Evolutionary conservation across 192 early-diverging fungal species (phyloP), one percentile per base, ranked within the genome.

Genomic region (Linnemannia hyalina): DNA sequence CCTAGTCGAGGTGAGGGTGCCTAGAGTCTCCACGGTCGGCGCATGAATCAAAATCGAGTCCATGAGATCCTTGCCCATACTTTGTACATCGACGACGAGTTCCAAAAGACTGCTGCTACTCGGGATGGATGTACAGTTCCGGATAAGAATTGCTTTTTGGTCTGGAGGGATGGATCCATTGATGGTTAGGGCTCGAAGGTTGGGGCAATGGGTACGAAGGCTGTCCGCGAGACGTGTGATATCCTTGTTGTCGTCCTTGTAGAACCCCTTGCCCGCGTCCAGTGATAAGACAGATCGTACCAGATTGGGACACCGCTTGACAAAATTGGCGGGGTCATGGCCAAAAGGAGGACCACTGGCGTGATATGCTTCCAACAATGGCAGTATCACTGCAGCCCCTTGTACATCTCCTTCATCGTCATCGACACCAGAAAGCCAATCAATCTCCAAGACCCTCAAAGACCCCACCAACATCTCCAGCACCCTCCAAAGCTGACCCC

Each of bases 381-480:
- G 29, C 6, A 65, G 60, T 4, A 35, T 26, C 29, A 15, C 5
- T 18, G 18, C 5, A 16, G 38, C 18, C 8, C 7, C 10, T 10
- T 73, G 71, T 13, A 29, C 44, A 26, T 26, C 42, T n/a, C 44
- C 44, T 5, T 6, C 20, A 49, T 23, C 29, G 76, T 44, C 76
- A 46, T 77, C 65, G 68, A 70, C 46, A 35, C 76, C 15, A 46
- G 42, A 16, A 68, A 68, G n/a, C 40, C 44, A 6, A 68, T 29
- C 68, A 70, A 71, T 70, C 52, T 49, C 52, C 18, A 40, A 11
- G 2, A 22, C 29, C 49, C 10, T 55, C 52, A 55, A 29, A 4
- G 47, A 29, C 52, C 49, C 35, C 54, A 69, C 69, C 42, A 71
- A 71, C 13, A 46, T 13, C n/a, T 54, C 29, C 3, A 65, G n/a